phyloP scores from a whole-genome alignment of 2,329 filamentous ascomycete genomes.

The Sphaerulina populicola region DNA sequence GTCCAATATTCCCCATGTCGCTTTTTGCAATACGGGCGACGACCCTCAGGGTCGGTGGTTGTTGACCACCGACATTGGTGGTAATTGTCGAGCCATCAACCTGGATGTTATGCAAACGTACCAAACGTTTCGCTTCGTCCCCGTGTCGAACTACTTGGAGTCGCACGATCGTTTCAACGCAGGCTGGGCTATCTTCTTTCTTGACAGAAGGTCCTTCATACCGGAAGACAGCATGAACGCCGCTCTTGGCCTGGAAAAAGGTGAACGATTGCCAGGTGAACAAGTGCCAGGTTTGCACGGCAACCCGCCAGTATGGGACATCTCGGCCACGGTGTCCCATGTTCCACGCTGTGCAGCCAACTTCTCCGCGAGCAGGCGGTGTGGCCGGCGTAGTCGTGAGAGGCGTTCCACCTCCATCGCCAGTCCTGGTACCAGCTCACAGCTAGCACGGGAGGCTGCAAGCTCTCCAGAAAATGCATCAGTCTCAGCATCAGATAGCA shows the following conservation, averaged over 20 bases:
- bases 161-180: slow-evolving; percentile 28
- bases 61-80: slow-evolving; percentile 48
- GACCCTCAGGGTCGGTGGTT: slow-evolving; percentile 51
- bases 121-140: slow-evolving; percentile 25
- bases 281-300: slow-evolving; percentile 16
- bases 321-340: slow-evolving; percentile 23
- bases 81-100: slow-evolving; percentile 28
- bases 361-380: slow-evolving; percentile 6
- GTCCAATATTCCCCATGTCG: slow-evolving; percentile 50
- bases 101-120: slow-evolving; percentile 19
- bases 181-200: slow-evolving; percentile 34
- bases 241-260: slow-evolving; percentile 23
- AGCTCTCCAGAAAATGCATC: slow-evolving; percentile 7
- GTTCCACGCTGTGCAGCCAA: slow-evolving; percentile 18
- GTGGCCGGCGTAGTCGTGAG: neutral
- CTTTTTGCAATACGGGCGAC: slow-evolving; percentile 51
- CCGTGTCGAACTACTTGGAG: slow-evolving; percentile 3
- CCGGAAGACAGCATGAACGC: slow-evolving; percentile 16
- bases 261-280: slow-evolving; percentile 19
- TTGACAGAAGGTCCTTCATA: slow-evolving; percentile 33
- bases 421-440: neutral
- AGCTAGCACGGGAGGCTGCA: slow-evolving; percentile 1
- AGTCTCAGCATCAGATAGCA: neutral
- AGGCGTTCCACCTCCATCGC: slow-evolving; percentile 5
- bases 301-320: slow-evolving; percentile 25